Evolutionary conservation across 257 asterid genomes (phyloP).

Genomic region (Jacaranda mimosifolia): DNA sequence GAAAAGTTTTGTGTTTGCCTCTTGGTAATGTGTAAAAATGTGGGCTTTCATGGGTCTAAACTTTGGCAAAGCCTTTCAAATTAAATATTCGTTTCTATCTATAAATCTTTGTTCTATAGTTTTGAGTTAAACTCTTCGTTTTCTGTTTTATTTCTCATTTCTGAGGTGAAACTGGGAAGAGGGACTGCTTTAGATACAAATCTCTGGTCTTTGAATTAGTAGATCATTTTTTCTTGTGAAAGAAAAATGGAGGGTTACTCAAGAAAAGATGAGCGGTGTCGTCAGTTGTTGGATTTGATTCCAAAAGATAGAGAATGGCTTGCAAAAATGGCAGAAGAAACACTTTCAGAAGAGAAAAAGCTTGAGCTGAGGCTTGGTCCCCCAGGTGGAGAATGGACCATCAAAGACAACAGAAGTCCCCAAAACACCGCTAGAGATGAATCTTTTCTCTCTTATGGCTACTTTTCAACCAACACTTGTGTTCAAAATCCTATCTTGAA

Average conservation of each 20-base stretch:
- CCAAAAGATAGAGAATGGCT: constrained; percentile 48
- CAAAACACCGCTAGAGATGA: constrained; percentile 29
- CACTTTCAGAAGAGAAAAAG: constrained; percentile 67
- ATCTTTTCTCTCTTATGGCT: constrained; percentile 38
- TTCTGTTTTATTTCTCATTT: background rate
- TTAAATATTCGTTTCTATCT: constrained; percentile 1
- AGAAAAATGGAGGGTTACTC: constrained; percentile 67
- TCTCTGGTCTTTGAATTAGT: background rate
- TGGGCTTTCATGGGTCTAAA: constrained; percentile 27
- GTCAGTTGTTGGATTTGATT: constrained; percentile 73
- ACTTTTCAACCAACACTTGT: constrained; percentile 39
- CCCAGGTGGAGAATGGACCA: constrained; percentile 71
- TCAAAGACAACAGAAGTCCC: background rate
- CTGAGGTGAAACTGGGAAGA: constrained; percentile 24
- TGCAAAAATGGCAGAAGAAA: constrained; percentile 47
- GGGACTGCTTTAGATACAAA: background rate
- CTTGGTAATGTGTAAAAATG: constrained; percentile 13
- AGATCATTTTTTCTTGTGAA: background rate
- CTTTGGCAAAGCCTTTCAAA: constrained; percentile 37
- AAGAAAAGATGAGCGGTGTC: constrained; percentile 59
- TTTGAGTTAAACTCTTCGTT: background rate
- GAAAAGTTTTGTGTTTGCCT: background rate
- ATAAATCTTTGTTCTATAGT: background rate
- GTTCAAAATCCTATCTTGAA: constrained; percentile 23
- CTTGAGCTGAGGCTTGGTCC: constrained; percentile 91